Percentiles rank a stretch among this genome's conserved stretches.
These are phyloP conservation scores for Tricholomella constricta DNA, from an alignment of 768 basidiomycete species.

Conservation along the genomic window DNA sequence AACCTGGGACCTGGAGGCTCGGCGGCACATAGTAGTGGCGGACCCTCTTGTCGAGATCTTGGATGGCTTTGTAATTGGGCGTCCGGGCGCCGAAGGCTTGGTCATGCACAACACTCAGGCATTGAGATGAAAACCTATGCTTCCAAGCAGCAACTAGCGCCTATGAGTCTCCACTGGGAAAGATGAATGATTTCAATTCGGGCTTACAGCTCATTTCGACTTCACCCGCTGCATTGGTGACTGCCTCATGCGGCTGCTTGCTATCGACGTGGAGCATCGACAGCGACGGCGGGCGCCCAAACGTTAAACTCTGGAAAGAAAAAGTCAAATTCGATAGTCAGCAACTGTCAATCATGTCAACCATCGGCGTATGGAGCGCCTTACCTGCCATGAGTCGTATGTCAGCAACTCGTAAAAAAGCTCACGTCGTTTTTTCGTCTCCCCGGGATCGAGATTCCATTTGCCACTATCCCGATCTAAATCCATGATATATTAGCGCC, in stretches of 20 bases:
- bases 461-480: conserved; percentile 69
- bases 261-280: conserved; percentile 57
- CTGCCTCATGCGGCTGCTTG: conserved; percentile 49
- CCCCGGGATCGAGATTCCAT: conserved; percentile 59
- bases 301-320: conserved; percentile 60
- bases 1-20: conserved; percentile 65
- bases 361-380: conserved; percentile 15
- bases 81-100: conserved; percentile 66
- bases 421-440: conserved; percentile 59
- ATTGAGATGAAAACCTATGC: conserved; percentile 63
- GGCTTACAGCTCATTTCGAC: conserved; percentile 64
- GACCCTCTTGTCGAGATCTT: conserved; percentile 68
- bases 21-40: conserved; percentile 65
- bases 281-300: conserved; percentile 70
- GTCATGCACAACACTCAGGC: conserved; percentile 65
- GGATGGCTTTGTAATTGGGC: conserved; percentile 61
- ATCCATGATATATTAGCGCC: conserved; percentile 11
- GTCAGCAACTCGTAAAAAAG: conserved; percentile 68
- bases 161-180: conserved; percentile 1
- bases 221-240: conserved; percentile 48
- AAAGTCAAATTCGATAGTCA: conserved; percentile 3
- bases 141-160: conserved; percentile 68
- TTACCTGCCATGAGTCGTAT: conserved; percentile 73
- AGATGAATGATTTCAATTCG: neutral
- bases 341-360: neutral